phyloP scores from a whole-genome alignment of 306 rosid species.

The Fagus crenata region DNA sequence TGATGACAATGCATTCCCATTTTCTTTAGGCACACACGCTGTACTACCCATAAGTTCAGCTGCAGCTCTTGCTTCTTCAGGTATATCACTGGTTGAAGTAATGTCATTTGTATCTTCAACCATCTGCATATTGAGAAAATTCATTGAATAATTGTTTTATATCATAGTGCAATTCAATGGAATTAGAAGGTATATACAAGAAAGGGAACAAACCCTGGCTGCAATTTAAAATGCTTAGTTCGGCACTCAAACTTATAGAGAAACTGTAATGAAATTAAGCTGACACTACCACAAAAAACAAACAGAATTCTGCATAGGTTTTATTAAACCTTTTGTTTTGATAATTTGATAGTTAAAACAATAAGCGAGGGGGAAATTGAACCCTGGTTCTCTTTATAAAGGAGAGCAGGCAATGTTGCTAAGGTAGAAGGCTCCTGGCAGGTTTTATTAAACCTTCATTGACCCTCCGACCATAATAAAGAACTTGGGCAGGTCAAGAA shows the following conservation, averaged over 20 bases:
- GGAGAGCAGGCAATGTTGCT: no score
- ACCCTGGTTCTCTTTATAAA: no score
- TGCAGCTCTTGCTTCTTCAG: conserved; percentile 29
- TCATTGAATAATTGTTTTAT: conserved; percentile 11
- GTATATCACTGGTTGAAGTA: conserved; percentile 23
- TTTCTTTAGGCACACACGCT: conserved; percentile 23
- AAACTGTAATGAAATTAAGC: not conserved
- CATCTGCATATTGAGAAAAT: conserved; percentile 42
- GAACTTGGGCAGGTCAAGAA: not conserved
- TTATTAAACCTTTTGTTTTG: not conserved
- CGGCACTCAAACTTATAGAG: conserved; percentile 12
- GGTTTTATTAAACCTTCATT: not conserved
- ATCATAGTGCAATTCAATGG: conserved; percentile 12
- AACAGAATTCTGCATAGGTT: not conserved
- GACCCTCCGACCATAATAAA: not conserved
- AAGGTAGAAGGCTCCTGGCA: no score
- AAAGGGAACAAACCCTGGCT: not conserved
- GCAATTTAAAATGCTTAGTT: not conserved
- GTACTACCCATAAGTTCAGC: conserved; percentile 25
- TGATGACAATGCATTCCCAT: conserved; percentile 30
- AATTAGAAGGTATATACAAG: not conserved
- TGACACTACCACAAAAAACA: not conserved
- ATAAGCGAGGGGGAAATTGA: no score
- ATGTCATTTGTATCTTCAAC: conserved; percentile 27
- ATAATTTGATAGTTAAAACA: no score